A percentile compares a stretch with the other conserved stretches of the same genome.
Evolutionary conservation across 2,329 filamentous ascomycete genomes (phyloP).

Genomic region (Verticillium longisporum): DNA sequence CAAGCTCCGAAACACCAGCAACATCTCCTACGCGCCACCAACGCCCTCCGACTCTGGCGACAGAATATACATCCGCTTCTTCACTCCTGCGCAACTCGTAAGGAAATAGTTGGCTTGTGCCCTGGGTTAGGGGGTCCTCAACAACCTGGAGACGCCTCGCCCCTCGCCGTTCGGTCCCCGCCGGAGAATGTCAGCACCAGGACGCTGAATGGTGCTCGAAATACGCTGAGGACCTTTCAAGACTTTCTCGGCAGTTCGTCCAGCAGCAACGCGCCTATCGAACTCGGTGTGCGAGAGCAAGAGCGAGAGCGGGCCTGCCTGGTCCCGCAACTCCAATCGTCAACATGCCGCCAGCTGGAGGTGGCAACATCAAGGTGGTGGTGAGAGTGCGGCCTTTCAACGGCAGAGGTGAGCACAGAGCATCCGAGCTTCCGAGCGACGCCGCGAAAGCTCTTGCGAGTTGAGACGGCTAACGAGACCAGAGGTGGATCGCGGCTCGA

Average conservation of each 20-base stretch:
- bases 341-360: constrained; percentile 61
- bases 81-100: neutral
- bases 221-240: neutral
- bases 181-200: neutral
- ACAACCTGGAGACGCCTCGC: neutral
- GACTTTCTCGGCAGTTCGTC: neutral
- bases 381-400: constrained; percentile 96
- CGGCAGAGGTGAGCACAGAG: constrained; percentile 63
- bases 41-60: neutral
- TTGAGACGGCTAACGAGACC: constrained; percentile 9
- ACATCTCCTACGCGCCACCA: neutral
- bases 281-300: neutral
- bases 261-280: neutral
- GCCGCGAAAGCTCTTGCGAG: neutral
- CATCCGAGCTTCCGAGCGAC: neutral
- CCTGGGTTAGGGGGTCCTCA: neutral
- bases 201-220: constrained; percentile 1
- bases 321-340: neutral
- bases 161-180: neutral
- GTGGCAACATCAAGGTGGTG: constrained; percentile 99
- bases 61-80: neutral
- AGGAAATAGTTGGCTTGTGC: neutral
- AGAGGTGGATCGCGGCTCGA: constrained; percentile 88
- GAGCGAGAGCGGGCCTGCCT: neutral
- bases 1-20: neutral